These are phyloP conservation scores for Alopecurus myosuroides DNA, from an alignment of 176 grass and related monocot genomes.

Conservation along the genomic window DNA sequence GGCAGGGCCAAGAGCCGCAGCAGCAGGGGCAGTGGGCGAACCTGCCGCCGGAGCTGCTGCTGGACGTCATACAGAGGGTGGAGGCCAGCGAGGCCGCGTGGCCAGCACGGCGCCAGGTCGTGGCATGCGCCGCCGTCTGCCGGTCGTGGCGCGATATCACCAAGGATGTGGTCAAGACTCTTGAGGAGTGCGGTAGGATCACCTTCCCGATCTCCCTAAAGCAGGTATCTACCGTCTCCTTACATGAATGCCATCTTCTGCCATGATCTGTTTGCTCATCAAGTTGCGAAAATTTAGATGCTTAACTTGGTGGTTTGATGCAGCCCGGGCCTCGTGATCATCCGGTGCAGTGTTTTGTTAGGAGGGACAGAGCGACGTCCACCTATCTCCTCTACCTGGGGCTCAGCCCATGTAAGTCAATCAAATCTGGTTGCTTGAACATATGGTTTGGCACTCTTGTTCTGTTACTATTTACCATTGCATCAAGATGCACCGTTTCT, in stretches of 20 bases:
- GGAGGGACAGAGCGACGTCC: constrained; percentile 76
- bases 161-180: constrained; percentile 84
- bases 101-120: constrained; percentile 81
- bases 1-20: constrained; percentile 43
- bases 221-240: constrained; percentile 41
- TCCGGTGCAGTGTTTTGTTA: constrained; percentile 93
- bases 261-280: not conserved
- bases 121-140: constrained; percentile 84
- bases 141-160: constrained; percentile 86
- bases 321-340: constrained; percentile 72
- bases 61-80: constrained; percentile 94
- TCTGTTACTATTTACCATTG: not conserved
- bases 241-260: not conserved
- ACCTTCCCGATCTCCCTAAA: constrained; percentile 98
- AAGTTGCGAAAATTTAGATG: constrained; percentile 8
- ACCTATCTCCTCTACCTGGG: constrained; percentile 91
- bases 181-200: constrained; percentile 83
- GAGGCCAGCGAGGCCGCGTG: constrained; percentile 78
- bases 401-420: constrained; percentile 81
- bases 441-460: not conserved
- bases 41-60: constrained; percentile 81
- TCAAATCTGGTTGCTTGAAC: not conserved
- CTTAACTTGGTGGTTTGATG: constrained; percentile 23
- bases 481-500: not conserved
- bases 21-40: constrained; percentile 85